Percentiles rank a stretch among this genome's conserved stretches.
Evolutionary conservation across 2,329 filamentous ascomycete genomes (phyloP).

Genomic region (Anisogramma anomala): DNA sequence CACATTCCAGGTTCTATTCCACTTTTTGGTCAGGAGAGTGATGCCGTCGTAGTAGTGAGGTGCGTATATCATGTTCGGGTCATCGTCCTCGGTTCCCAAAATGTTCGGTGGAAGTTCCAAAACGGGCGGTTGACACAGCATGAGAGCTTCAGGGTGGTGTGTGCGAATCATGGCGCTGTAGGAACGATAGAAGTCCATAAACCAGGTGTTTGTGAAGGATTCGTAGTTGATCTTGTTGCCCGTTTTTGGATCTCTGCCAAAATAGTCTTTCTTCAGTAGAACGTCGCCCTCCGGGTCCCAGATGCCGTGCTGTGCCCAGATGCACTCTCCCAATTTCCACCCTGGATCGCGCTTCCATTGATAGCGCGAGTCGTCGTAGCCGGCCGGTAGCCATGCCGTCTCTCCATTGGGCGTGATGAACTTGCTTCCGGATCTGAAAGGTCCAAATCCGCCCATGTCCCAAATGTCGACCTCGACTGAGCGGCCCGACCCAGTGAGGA

Average conservation of each 20-base stretch:
- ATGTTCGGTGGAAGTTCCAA: conserved; percentile 82
- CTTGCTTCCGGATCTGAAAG: conserved; percentile 73
- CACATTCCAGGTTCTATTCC: conserved; percentile 96
- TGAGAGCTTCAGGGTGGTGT: conserved; percentile 68
- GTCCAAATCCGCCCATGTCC: conserved; percentile 88
- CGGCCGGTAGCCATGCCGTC: conserved; percentile 69
- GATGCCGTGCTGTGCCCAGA: conserved; percentile 94
- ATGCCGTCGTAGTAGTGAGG: conserved; percentile 96
- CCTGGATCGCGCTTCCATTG: conserved; percentile 77
- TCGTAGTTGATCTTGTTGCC: conserved; percentile 68
- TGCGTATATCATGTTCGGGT: conserved; percentile 80
- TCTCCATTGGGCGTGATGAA: conserved; percentile 83
- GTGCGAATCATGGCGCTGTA: conserved; percentile 64
- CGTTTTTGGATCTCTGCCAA: conserved; percentile 63
- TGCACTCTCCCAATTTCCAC: conserved; percentile 87
- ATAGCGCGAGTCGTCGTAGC: conserved; percentile 77
- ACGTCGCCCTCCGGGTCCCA: conserved; percentile 77
- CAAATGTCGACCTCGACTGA: conserved; percentile 84
- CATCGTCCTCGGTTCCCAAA: conserved; percentile 79
- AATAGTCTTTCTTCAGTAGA: conserved; percentile 77
- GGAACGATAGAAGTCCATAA: conserved; percentile 71
- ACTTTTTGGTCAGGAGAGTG: conserved; percentile 95
- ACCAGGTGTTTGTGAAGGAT: conserved; percentile 82
- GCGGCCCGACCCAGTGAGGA: conserved; percentile 80
- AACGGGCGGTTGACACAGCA: conserved; percentile 85